phyloP scores from a whole-genome alignment of 805 yeast species.

The Lipomyces sp. region DNA sequence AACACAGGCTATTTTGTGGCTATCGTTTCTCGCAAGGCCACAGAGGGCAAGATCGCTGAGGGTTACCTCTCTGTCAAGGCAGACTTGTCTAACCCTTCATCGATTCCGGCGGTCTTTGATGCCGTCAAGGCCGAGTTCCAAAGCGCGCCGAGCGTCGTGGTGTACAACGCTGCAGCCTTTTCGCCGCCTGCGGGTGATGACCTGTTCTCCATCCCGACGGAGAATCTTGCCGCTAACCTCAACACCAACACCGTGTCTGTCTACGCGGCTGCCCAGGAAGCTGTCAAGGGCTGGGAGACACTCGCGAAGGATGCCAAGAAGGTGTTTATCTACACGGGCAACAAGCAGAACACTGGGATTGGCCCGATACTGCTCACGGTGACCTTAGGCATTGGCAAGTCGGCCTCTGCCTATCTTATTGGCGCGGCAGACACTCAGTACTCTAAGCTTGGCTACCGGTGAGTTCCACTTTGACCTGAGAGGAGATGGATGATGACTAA shows the following conservation, averaged over 20 bases:
- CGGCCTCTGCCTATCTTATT: background rate
- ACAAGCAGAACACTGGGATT: background rate
- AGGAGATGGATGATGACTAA: background rate
- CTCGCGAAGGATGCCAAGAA: conserved; percentile 8
- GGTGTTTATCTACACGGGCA: conserved; percentile 14
- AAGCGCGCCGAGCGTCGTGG: background rate
- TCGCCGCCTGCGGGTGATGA: too few species aligned
- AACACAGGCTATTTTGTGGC: background rate
- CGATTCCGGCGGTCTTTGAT: background rate
- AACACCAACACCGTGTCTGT: background rate
- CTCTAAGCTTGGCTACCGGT: background rate
- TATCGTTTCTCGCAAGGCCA: background rate
- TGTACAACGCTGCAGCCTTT: background rate
- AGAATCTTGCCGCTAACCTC: background rate
- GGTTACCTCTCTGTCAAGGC: background rate
- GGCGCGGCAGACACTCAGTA: background rate
- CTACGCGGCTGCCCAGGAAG: conserved; percentile 12
- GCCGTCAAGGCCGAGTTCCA: background rate
- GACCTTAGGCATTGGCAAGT: background rate
- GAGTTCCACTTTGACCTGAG: background rate
- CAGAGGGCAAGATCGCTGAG: background rate
- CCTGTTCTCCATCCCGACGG: too few species aligned
- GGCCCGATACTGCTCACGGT: background rate
- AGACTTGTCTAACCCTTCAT: background rate
- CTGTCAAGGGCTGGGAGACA: conserved; percentile 3